These are phyloP conservation scores for Phytophthora chlamydospora DNA, from an alignment of 352 stramenopile genomes.

Conservation along the genomic window DNA sequence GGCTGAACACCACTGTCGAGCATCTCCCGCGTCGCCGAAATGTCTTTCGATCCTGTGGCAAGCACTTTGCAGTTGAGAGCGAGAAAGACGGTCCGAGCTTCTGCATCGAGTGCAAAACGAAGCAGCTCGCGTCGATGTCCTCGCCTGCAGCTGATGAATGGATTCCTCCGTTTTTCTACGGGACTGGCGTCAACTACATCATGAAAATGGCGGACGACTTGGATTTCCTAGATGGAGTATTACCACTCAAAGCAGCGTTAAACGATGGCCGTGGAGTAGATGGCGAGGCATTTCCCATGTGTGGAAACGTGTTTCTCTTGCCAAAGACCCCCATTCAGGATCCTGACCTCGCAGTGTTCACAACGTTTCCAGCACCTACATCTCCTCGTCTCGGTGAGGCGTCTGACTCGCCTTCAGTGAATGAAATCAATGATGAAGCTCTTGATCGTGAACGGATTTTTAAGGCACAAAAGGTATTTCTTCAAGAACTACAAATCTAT, in stretches of 20 bases:
- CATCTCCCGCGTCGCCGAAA: slow-evolving; percentile 62
- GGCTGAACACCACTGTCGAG: slow-evolving; percentile 65
- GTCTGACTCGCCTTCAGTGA: slow-evolving; percentile 6
- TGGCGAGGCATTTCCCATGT: slow-evolving; percentile 53
- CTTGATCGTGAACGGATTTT: slow-evolving; percentile 59
- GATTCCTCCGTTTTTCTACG: slow-evolving; percentile 72
- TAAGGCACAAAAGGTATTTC: slow-evolving; percentile 54
- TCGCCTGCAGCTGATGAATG: slow-evolving; percentile 46
- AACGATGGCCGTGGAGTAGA: slow-evolving; percentile 44
- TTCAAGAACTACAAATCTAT: slow-evolving; percentile 75
- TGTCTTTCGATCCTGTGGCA: slow-evolving; percentile 79
- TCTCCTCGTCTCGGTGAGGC: slow-evolving; percentile 29
- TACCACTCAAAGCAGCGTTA: slow-evolving; percentile 52
- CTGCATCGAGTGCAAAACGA: slow-evolving; percentile 80
- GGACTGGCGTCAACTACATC: slow-evolving; percentile 70
- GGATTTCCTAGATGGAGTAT: slow-evolving; percentile 68
- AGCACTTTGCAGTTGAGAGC: slow-evolving; percentile 85
- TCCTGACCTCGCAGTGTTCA: slow-evolving; percentile 58
- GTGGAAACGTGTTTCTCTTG: slow-evolving; percentile 77
- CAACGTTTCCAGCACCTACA: slow-evolving; percentile 27
- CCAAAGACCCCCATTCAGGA: slow-evolving; percentile 69
- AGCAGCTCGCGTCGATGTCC: slow-evolving; percentile 47
- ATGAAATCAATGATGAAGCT: slow-evolving; percentile 37
- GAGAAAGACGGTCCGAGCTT: slow-evolving; percentile 67
- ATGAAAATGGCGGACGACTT: slow-evolving; percentile 76